These are phyloP conservation scores for Sambucus nigra DNA, from an alignment of 129 eudicot genomes.

Conservation along the genomic window DNA sequence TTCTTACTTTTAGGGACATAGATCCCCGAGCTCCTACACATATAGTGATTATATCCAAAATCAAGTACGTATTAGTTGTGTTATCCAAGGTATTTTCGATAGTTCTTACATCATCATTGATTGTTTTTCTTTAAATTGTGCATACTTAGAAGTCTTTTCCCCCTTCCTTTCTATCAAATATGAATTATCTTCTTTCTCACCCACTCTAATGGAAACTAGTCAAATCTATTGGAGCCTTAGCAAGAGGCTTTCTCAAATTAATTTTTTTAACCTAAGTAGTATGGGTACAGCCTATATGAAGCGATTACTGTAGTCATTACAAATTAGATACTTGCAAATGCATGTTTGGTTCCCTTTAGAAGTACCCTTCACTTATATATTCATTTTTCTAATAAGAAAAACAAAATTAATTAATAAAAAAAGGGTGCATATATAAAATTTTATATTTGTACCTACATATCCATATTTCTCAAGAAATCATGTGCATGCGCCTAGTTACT, in stretches of 20 bases:
- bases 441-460: too few relatives aligned
- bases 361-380: too few relatives aligned
- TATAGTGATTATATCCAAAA: conserved; percentile 73
- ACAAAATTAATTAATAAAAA: too few relatives aligned
- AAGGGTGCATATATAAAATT: too few relatives aligned
- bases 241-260: too few relatives aligned
- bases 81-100: conserved; percentile 62
- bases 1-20: conserved; percentile 82
- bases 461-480: too few relatives aligned
- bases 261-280: neutral
- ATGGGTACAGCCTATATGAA: neutral
- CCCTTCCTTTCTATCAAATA: too few relatives aligned
- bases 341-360: neutral
- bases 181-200: too few relatives aligned
- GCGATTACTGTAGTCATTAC: neutral
- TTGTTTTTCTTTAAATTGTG: neutral
- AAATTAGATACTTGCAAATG: neutral
- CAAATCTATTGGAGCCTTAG: too few relatives aligned
- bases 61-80: conserved; percentile 71
- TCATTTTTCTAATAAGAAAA: too few relatives aligned
- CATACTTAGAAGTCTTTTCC: neutral
- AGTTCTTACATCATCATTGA: neutral
- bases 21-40: conserved; percentile 84
- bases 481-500: too few relatives aligned
- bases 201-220: too few relatives aligned